Percentiles rank a stretch among this genome's conserved stretches.
These are phyloP conservation scores for Wickerhamiella dianesei DNA, from an alignment of 805 yeast species.

Conservation along the genomic window DNA sequence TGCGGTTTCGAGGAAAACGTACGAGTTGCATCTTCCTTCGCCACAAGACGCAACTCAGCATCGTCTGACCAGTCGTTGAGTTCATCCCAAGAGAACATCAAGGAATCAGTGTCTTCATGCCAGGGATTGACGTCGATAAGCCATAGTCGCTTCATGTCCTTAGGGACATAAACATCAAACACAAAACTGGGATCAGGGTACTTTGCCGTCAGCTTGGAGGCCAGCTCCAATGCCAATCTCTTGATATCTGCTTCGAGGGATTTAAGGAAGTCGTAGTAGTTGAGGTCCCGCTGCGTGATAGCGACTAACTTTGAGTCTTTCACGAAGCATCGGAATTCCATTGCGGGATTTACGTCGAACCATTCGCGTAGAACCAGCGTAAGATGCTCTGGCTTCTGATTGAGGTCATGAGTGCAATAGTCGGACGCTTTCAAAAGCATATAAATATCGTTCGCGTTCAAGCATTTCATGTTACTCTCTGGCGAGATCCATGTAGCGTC, in stretches of 20 bases:
- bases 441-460: constrained; percentile 59
- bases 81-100: constrained; percentile 78
- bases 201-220: constrained; percentile 26
- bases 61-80: constrained; percentile 27
- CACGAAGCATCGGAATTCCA: constrained; percentile 84
- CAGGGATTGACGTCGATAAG: constrained; percentile 83
- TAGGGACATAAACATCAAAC: constrained; percentile 71
- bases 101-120: constrained; percentile 60
- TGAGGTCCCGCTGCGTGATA: constrained; percentile 73
- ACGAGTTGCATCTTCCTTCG: constrained; percentile 48
- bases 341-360: constrained; percentile 72
- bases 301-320: constrained; percentile 50
- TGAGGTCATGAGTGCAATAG: constrained; percentile 73
- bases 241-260: constrained; percentile 37
- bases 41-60: constrained; percentile 44
- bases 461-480: constrained; percentile 62
- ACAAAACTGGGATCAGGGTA: constrained; percentile 49
- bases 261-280: constrained; percentile 59
- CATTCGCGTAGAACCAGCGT: constrained; percentile 63
- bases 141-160: constrained; percentile 51
- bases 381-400: constrained; percentile 33
- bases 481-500: constrained; percentile 89
- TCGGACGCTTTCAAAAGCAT: constrained; percentile 74
- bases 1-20: constrained; percentile 71
- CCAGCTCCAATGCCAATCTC: constrained; percentile 40